phyloP scores from a whole-genome alignment of 2,329 filamentous ascomycete genomes.

The Aspergillus flavus region DNA sequence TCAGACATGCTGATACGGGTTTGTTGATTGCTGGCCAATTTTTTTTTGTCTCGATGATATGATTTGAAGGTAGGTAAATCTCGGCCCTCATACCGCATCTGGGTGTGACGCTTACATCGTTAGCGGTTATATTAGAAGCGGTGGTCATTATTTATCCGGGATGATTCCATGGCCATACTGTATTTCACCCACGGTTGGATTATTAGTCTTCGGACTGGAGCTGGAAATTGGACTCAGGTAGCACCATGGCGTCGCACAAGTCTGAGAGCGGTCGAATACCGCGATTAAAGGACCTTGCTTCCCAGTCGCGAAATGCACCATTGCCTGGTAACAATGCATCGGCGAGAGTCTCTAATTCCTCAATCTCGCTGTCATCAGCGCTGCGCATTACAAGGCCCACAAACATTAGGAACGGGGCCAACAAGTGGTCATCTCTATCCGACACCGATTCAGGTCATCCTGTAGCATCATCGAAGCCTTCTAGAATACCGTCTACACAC shows the following conservation, averaged over 20 bases:
- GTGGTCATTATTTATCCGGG: slow-evolving; percentile 17
- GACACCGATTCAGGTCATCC: slow-evolving; percentile 28
- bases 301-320: slow-evolving; percentile 28
- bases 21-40: neutral
- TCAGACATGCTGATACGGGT: neutral
- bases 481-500: slow-evolving; percentile 25
- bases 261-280: slow-evolving; percentile 34
- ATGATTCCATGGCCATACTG: slow-evolving; percentile 35
- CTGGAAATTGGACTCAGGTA: slow-evolving; percentile 29
- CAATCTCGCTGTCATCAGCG: slow-evolving; percentile 25
- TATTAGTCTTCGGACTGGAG: slow-evolving; percentile 31
- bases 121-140: slow-evolving; percentile 10
- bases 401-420: slow-evolving; percentile 24
- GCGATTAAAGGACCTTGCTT: slow-evolving; percentile 29
- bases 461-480: slow-evolving; percentile 22
- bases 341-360: slow-evolving; percentile 19
- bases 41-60: neutral
- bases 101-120: neutral
- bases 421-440: slow-evolving; percentile 33
- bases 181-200: slow-evolving; percentile 27
- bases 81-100: neutral
- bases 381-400: slow-evolving; percentile 31
- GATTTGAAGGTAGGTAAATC: neutral
- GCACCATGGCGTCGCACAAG: slow-evolving; percentile 42
- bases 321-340: slow-evolving; percentile 25